These are phyloP conservation scores for Mucor mucedo DNA, from an alignment of 371 early-diverging fungal species.

Conservation along the genomic window DNA sequence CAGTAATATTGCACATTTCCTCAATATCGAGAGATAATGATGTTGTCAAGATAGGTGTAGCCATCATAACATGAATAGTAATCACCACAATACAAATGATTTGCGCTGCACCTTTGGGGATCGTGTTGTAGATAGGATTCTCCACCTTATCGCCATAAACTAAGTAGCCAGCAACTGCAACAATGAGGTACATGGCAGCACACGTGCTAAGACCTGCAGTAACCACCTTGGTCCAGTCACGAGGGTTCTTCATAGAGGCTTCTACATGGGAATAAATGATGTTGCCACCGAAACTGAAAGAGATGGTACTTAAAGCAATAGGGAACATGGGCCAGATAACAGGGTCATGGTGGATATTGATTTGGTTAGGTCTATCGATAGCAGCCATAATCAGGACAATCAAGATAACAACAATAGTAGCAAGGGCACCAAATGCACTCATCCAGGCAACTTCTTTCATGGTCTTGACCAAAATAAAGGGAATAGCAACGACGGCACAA, in stretches of 20 bases:
- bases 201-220: conserved; percentile 72
- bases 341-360: conserved; percentile 38
- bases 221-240: conserved; percentile 74
- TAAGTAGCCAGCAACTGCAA: conserved; percentile 80
- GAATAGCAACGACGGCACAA: conserved; percentile 45
- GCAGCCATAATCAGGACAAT: conserved; percentile 52
- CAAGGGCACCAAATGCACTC: conserved; percentile 64
- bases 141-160: conserved; percentile 74
- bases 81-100: conserved; percentile 72
- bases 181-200: conserved; percentile 75
- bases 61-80: conserved; percentile 78
- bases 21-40: conserved; percentile 37
- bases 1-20: conserved; percentile 59
- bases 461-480: conserved; percentile 38
- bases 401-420: conserved; percentile 51
- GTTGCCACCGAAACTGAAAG: conserved; percentile 84
- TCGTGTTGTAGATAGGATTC: conserved; percentile 77
- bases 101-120: conserved; percentile 65
- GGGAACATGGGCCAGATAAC: conserved; percentile 63
- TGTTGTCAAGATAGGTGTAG: conserved; percentile 80
- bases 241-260: conserved; percentile 80
- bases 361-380: conserved; percentile 36
- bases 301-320: conserved; percentile 67
- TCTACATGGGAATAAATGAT: conserved; percentile 87
- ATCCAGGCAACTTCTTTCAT: conserved; percentile 68